Base-by-base conservation (phyloP, 805 yeast genomes). In the Candida broadrunensis region DNA sequence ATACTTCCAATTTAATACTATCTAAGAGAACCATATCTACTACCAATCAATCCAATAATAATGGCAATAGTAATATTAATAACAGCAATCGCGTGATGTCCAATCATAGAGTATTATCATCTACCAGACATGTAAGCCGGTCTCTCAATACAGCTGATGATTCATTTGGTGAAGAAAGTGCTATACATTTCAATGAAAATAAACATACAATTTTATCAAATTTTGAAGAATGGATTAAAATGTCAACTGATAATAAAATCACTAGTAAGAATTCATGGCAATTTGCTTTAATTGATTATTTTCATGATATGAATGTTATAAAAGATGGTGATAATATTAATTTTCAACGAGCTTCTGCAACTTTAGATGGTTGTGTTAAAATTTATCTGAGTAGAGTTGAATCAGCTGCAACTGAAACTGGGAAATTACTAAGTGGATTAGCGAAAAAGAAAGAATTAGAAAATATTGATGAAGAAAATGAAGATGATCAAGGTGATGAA, bases 351-450 rank as follows among this genome's bases (percentile, higher is more conserved):
- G 98, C 97, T 0, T 81, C 93, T 0, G 88, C 95, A 2, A 88
- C 97, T 1, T 67, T 91, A 17, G 97, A 90, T 54, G 97, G 97
- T 0, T 90, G 97, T 69, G 91, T 90, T 25, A 89, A 89, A 65
- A 88, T 91, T 39, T 91, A 91, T 58, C 80, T 90, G 11, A 85
- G 95, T 13, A 77, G 98, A 52, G 89, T 91, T 17, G 97, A 90
- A 54, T 85, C 96, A 0, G 95, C 88, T 0, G 95, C 90, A 4
- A 82, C 85, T 7, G 97, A 90, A 53, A 89, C 97, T 0, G 95
- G 96, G 2, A 80, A 81, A 51, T 68, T 91, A 41, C 63, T 89
- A 26, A 84, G 86, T 60, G 95, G 96, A 3, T 63, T 87, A 41
- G 81, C 89, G 2, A 55, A 52, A 12, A 52, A 68, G 51, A 50